Percentiles rank a stretch among this genome's conserved stretches.
phyloP scores from a whole-genome alignment of 805 yeast genomes.

The Yarrowia porcina region DNA sequence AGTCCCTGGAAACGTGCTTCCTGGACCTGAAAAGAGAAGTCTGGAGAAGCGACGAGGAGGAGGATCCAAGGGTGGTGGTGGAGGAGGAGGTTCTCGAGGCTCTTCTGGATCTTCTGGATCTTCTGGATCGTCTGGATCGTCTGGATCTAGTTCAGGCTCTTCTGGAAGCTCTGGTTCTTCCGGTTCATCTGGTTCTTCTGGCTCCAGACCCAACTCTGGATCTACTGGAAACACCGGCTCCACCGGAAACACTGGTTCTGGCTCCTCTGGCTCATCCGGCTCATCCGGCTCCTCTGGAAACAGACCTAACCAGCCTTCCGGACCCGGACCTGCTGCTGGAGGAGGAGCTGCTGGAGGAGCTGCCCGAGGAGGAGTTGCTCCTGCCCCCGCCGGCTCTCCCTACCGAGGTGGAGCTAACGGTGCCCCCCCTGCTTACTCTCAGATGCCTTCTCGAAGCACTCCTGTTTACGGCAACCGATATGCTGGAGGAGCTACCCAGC shows the following conservation, averaged over 20 bases:
- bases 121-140: not conserved
- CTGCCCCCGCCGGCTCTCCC: conserved; percentile 13
- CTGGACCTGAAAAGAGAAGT: not conserved
- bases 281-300: not conserved
- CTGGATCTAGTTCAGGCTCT: conserved; percentile 9
- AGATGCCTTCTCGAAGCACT: conserved; percentile 17
- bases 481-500: conserved; percentile 27
- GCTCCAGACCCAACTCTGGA: conserved; percentile 2
- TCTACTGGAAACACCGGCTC: too few relatives aligned
- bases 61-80: conserved; percentile 13
- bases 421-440: conserved; percentile 19
- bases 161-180: conserved; percentile 11
- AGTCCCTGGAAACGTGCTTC: not conserved
- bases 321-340: not conserved
- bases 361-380: conserved; percentile 8
- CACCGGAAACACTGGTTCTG: too few relatives aligned
- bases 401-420: conserved; percentile 10
- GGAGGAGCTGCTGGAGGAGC: too few relatives aligned
- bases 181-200: not conserved
- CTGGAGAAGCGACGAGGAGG: conserved; percentile 24
- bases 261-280: conserved; percentile 21
- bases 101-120: conserved; percentile 4
- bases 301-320: too few relatives aligned
- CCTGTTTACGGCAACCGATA: conserved; percentile 26
- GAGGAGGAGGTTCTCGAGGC: not conserved